Evolutionary conservation across 2,329 filamentous ascomycete genomes (phyloP).

Genomic region (Botrytis deweyae): DNA sequence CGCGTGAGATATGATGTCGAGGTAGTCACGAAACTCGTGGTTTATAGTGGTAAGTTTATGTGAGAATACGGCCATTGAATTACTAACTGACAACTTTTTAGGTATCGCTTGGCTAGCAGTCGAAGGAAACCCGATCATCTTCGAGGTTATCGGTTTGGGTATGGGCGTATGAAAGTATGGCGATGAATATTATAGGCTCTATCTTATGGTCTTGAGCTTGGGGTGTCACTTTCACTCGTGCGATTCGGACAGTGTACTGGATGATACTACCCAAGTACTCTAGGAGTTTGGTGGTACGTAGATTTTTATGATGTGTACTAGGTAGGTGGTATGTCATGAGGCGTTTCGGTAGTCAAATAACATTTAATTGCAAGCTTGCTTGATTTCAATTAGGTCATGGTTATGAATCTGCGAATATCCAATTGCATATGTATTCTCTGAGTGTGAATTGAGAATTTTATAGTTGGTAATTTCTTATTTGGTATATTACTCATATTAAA

Average conservation of each 20-base stretch:
- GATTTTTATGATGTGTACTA: constrained; percentile 8
- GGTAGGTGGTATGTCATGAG: not conserved
- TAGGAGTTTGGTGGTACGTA: constrained; percentile 14
- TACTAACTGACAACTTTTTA: constrained; percentile 39
- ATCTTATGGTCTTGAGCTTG: not conserved
- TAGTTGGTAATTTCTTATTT: not conserved
- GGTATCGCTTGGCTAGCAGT: constrained; percentile 80
- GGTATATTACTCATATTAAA: not conserved
- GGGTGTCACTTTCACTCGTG: not conserved
- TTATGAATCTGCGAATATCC: not conserved
- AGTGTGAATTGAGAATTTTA: too few species aligned
- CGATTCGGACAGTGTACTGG: not conserved
- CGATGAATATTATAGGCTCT: not conserved
- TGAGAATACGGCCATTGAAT: constrained; percentile 20
- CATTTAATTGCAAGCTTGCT: not conserved
- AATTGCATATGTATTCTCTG: not conserved
- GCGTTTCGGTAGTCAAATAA: constrained; percentile 15
- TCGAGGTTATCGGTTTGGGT: constrained; percentile 45
- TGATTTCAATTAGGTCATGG: not conserved
- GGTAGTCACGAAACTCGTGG: constrained; percentile 92
- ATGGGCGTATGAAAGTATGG: constrained; percentile 31
- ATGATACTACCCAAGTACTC: not conserved
- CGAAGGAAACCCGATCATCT: constrained; percentile 45
- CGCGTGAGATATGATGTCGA: constrained; percentile 97
- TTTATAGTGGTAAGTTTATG: constrained; percentile 74